Conservation (phyloP, 116 monocot genomes). For the Posidonia oceanica region DNA sequence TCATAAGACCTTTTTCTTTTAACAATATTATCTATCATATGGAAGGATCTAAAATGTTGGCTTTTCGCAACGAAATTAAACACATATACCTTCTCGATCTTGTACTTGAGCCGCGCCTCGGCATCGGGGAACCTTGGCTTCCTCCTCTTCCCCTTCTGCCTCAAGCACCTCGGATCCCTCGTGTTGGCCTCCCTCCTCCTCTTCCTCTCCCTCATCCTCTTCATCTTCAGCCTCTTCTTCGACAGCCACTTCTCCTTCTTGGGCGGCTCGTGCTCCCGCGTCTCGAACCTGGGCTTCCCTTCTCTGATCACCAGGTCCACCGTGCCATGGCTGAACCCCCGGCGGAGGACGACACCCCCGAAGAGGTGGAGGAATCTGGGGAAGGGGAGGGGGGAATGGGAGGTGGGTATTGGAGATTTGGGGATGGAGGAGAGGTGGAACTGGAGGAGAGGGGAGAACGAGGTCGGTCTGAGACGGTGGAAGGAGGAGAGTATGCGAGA, state of each 20-base stretch:
- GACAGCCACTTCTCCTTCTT: slow-evolving; percentile 56
- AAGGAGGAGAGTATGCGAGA: background rate
- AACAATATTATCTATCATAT: too few species aligned
- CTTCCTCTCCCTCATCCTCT: slow-evolving; percentile 79
- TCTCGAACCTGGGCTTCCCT: slow-evolving; percentile 73
- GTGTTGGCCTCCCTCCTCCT: slow-evolving; percentile 73
- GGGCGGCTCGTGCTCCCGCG: slow-evolving; percentile 38
- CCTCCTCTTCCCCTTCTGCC: slow-evolving; percentile 63
- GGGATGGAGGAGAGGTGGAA: background rate
- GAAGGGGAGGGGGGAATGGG: background rate
- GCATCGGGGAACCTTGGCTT: slow-evolving; percentile 48
- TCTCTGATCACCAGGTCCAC: slow-evolving; percentile 61
- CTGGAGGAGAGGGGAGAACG: background rate
- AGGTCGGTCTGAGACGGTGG: background rate
- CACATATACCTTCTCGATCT: slow-evolving; percentile 65
- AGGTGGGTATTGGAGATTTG: background rate
- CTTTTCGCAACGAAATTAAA: too few species aligned
- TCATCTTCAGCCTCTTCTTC: slow-evolving; percentile 77
- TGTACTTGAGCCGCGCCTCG: slow-evolving; percentile 58
- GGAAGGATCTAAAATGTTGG: too few species aligned
- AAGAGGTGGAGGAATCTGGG: background rate
- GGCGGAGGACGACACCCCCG: background rate
- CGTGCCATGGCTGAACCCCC: slow-evolving; percentile 22
- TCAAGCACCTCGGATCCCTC: slow-evolving; percentile 55
- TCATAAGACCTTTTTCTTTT: too few species aligned